A percentile compares a stretch with the other conserved stretches of the same genome.
Evolutionary conservation across 2,329 filamentous ascomycete genomes (phyloP).

Genomic region (Thielaviopsis euricoi): DNA sequence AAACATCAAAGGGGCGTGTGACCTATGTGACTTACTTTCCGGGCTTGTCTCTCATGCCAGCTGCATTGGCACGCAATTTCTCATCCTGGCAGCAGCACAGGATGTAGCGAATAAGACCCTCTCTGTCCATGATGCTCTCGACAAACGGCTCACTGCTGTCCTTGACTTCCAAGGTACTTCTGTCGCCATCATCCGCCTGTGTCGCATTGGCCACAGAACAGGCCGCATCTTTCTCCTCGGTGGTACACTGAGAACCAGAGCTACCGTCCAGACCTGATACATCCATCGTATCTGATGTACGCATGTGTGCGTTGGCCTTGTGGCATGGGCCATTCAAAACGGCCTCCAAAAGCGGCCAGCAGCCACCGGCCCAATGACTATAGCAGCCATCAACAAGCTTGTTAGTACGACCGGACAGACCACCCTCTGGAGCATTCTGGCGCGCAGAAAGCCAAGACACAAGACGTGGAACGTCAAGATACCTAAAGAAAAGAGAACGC

Average conservation of each 20-base stretch:
- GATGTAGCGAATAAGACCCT: constrained; percentile 79
- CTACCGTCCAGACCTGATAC: neutral
- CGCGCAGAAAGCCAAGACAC: constrained; percentile 78
- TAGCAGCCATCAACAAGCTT: constrained; percentile 98
- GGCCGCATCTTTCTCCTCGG: constrained; percentile 5
- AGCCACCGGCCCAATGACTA: constrained; percentile 92
- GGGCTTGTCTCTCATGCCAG: constrained; percentile 86
- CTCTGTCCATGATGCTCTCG: constrained; percentile 55
- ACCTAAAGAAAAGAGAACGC: constrained; percentile 26
- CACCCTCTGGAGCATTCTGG: constrained; percentile 82
- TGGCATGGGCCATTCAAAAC: constrained; percentile 40
- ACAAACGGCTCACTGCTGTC: constrained; percentile 16
- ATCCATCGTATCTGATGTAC: neutral
- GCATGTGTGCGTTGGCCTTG: constrained; percentile 7
- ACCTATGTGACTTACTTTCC: constrained; percentile 48
- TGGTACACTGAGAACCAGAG: neutral
- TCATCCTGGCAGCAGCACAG: constrained; percentile 72
- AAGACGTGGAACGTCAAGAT: constrained; percentile 60
- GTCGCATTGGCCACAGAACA: neutral
- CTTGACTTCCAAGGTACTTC: neutral
- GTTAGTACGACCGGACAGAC: constrained; percentile 86
- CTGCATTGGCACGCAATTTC: constrained; percentile 31
- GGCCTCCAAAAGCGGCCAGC: constrained; percentile 82
- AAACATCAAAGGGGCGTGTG: neutral
- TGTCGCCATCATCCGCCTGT: neutral